These are phyloP conservation scores for Paecilomyces niveus DNA, from an alignment of 2,329 filamentous ascomycete genomes.

Conservation along the genomic window DNA sequence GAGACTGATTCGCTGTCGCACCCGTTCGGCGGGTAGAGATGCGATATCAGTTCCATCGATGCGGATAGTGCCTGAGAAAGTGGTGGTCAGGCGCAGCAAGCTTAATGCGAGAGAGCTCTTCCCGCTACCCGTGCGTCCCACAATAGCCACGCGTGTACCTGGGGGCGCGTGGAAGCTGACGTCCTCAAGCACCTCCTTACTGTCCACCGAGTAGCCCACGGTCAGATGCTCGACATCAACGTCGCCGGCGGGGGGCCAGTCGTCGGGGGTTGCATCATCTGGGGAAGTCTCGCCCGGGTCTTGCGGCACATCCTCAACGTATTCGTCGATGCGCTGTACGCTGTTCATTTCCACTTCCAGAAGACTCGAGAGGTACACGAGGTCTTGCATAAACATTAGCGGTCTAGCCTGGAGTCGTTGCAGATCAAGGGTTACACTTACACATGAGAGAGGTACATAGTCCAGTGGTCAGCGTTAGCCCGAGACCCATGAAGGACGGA, in stretches of 20 bases:
- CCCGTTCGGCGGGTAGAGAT: slow-evolving; percentile 57
- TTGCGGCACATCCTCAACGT: slow-evolving; percentile 59
- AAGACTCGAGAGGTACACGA: slow-evolving; percentile 8
- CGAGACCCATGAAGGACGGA: slow-evolving; percentile 7
- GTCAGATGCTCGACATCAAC: slow-evolving; percentile 62
- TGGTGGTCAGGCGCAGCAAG: slow-evolving; percentile 66
- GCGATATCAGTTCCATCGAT: slow-evolving; percentile 69
- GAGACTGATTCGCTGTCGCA: slow-evolving; percentile 64
- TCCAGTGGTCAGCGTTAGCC: slow-evolving; percentile 6
- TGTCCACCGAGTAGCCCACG: slow-evolving; percentile 60
- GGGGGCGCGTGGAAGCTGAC: slow-evolving; percentile 57
- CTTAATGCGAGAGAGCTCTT: slow-evolving; percentile 67
- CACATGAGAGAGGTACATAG: slow-evolving; percentile 7
- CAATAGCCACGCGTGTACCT: slow-evolving; percentile 62
- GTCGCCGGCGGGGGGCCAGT: slow-evolving; percentile 65
- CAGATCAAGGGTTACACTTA: background rate
- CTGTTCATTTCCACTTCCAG: slow-evolving; percentile 69
- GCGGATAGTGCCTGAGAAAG: slow-evolving; percentile 53
- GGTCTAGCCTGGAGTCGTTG: no score
- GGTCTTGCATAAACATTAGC: slow-evolving; percentile 1
- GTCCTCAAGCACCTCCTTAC: slow-evolving; percentile 61
- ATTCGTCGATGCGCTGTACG: slow-evolving; percentile 65
- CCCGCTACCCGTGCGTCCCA: slow-evolving; percentile 66
- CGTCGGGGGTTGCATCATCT: slow-evolving; percentile 46
- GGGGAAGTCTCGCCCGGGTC: slow-evolving; percentile 18